Base-by-base conservation (phyloP, 1,284 basidiomycete genomes). In the Cryptococcus amylolentus region DNA sequence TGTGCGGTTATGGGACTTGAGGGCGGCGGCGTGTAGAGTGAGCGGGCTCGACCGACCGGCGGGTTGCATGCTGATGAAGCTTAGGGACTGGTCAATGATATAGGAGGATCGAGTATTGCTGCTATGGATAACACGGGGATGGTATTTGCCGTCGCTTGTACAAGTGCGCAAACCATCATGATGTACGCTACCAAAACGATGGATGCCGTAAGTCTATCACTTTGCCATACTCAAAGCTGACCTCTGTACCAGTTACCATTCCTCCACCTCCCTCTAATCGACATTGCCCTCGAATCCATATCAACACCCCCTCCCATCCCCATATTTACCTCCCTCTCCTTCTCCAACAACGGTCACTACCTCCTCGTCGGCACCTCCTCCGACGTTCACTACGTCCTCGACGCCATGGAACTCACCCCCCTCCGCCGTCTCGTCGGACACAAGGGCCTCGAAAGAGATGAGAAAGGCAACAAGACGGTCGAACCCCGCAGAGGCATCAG, bases 1-100 rank as follows among this genome's bases (percentile, higher is more conserved):
- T 1, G 92, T 98, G n/a, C 84, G 92, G 40, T 78, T 98, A 20
- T 99, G 96, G 96, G 96, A 99, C 76, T 81, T 98, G 44, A 86
- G 94, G 38, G 81, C 86, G 16, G 84, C 86, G 1, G 81, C 82
- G 28, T 91, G 91, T 70, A 84, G 88, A 54, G 79, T 80, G 46
- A 52, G 79, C 65, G 13, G 46, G 87, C 87, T 10, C 41, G 37
- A 10, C 7, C n/a, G 6, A 6, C 9, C 20, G n/a, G 44, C n/a
- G 26, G 23, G 12, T 13, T 18, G 9, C 23, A 26, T 28, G 23
- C 46, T 28, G 46, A 48, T 27, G 27, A 31, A 4, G 18, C 18
- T 3, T 48, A 81, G 77, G 81, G 80, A 4, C 56, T 77, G 4
- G 65, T 83, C 42, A 77, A 79, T 31, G 68, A 76, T 50, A 64